Conservation (phyloP, 371 early-diverging fungal species). For the Basidiobolus meristosporus region DNA sequence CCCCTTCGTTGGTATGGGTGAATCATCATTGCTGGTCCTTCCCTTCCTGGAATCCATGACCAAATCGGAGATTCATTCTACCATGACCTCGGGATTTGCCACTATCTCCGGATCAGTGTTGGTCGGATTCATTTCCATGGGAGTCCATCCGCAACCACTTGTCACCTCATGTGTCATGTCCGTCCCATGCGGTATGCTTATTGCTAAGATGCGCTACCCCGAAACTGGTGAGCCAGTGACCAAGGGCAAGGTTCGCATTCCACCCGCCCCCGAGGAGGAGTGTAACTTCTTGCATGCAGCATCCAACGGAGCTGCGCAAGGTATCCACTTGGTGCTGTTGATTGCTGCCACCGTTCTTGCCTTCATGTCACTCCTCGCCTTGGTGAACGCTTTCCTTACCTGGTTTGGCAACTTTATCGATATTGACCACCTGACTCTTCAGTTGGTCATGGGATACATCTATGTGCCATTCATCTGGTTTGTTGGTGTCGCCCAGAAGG, state of each 20-base stretch:
- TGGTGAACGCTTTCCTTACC: constrained; percentile 46
- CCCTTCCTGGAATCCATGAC: constrained; percentile 77
- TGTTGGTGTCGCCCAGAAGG: constrained; percentile 47
- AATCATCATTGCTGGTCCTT: constrained; percentile 63
- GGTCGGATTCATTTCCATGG: constrained; percentile 45
- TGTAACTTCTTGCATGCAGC: constrained; percentile 67
- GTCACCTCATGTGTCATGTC: constrained; percentile 85
- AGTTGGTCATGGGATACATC: constrained; percentile 52
- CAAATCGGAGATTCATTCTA: constrained; percentile 63
- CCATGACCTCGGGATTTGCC: constrained; percentile 80
- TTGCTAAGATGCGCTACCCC: constrained; percentile 74
- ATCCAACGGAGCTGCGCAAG: constrained; percentile 69
- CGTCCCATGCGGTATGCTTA: constrained; percentile 66
- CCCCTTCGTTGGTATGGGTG: constrained; percentile 66
- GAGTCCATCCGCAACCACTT: constrained; percentile 37
- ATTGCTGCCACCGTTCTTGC: constrained; percentile 61
- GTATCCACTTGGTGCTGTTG: constrained; percentile 53
- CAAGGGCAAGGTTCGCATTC: constrained; percentile 32
- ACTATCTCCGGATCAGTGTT: constrained; percentile 84
- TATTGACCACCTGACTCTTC: constrained; percentile 35
- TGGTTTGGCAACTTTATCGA: constrained; percentile 59
- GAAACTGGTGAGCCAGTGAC: constrained; percentile 69
- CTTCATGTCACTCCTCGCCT: constrained; percentile 45
- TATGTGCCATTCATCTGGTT: constrained; percentile 68
- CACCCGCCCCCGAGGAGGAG: constrained; percentile 37